A percentile compares a stretch with the other conserved stretches of the same genome.
These are phyloP conservation scores for Tarenaya hassleriana DNA, from an alignment of 345 rosid species.

Conservation along the genomic window DNA sequence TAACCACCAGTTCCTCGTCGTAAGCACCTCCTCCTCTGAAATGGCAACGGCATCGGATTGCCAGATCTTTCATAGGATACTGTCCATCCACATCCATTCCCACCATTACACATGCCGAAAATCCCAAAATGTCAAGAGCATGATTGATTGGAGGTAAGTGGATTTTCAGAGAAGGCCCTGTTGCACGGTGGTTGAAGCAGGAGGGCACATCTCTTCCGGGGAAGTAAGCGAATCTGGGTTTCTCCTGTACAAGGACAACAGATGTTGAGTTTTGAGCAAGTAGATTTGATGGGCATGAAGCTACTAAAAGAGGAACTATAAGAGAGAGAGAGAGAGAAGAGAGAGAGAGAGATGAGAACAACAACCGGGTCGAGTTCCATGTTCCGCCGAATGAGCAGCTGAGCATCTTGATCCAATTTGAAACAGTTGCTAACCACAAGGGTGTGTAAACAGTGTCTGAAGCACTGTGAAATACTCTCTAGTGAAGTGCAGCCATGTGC, in stretches of 20 bases:
- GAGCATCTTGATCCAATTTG: constrained; percentile 24
- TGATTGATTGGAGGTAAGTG: constrained; percentile 18
- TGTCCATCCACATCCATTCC: constrained; percentile 17
- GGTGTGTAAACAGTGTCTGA: constrained; percentile 17
- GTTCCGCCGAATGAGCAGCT: constrained; percentile 22
- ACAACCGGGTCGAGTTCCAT: constrained; percentile 14
- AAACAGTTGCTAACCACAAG: constrained; percentile 29
- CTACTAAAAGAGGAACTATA: not conserved
- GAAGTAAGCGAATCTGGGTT: constrained; percentile 22
- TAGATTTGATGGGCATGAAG: no score
- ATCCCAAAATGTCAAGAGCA: constrained; percentile 21
- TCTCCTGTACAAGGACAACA: constrained; percentile 8
- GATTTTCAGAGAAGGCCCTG: constrained; percentile 20
- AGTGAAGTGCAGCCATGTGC: constrained; percentile 25
- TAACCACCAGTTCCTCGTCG: constrained; percentile 11
- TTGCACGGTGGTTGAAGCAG: constrained; percentile 20
- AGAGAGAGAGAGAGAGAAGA: not conserved
- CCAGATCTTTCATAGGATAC: constrained; percentile 21
- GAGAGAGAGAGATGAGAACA: not conserved
- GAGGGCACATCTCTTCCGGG: constrained; percentile 25
- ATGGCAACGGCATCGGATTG: constrained; percentile 20
- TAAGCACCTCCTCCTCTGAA: constrained; percentile 13
- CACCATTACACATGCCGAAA: constrained; percentile 22
- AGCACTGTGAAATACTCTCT: constrained; percentile 23
- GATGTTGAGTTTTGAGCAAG: not conserved